Evolutionary conservation across 2,329 filamentous ascomycete genomes (phyloP), one percentile per base, ranked within the genome.

Genomic region (Colletotrichum tropicale): DNA sequence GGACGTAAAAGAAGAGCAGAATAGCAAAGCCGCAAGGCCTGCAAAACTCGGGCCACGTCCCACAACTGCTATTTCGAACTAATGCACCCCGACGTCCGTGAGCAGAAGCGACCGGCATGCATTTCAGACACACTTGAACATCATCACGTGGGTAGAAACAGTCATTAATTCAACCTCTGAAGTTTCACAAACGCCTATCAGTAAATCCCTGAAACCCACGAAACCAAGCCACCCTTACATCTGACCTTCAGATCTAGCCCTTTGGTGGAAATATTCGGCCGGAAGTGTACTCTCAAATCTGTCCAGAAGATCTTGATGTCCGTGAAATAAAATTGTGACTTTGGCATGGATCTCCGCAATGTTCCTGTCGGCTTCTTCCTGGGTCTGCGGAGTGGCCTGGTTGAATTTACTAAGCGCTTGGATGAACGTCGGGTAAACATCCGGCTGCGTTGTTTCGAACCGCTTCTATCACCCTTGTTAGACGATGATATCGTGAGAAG

Each of bases 281-380:
- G 73, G 73, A 15, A 75, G 69, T 12, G 55, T 67, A 18, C 62
- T 68, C 26, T 75, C 73, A 16, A 75, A 75, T n/a, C 69, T 72
- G 15, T 75, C 69, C n/a, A 75, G 21, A 26, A 75, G 56, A 21
- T 75, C 73, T 12, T 18, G 24, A 16, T 75, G 73, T 13, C 73
- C 73, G 5, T 58, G 69, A 8, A 75, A 52, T 16, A 75, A 9
- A 1, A 16, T 58, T 18, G 38, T 64, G 10, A 60, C 73, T 9
- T 26, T 72, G 15, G 65, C 62, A 21, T 75, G 73, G 13, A 67
- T 52, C 16, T 72, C 52, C 30, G 18, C 55, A 4, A 75, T 56
- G 8, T 26, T 64, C 18, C 26, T 43, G 9, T 75, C 69, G 16
- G 24, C 38, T 34, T 36, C 58, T 10, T 52, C 69, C 13, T 36